phyloP scores from a whole-genome alignment of 2,329 filamentous ascomycete species.

The Alternaria incomplexa region DNA sequence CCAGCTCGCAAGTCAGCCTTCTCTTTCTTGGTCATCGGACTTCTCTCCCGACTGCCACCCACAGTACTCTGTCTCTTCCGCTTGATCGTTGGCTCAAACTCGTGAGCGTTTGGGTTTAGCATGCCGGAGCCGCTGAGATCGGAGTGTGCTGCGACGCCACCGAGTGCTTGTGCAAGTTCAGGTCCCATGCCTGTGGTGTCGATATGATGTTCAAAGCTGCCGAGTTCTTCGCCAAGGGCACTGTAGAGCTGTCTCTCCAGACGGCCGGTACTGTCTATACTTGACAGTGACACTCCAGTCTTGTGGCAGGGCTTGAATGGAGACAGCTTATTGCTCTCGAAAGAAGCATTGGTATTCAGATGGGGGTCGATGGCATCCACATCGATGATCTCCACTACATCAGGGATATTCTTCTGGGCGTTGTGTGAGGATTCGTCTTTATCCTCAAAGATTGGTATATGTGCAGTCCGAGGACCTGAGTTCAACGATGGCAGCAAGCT shows the following conservation, averaged over 20 bases:
- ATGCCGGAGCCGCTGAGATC: constrained; percentile 2
- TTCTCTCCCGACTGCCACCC: constrained; percentile 23
- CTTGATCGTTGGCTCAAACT: constrained; percentile 29
- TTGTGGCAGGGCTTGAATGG: constrained; percentile 30
- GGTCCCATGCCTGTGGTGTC: constrained; percentile 16
- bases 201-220: constrained; percentile 26
- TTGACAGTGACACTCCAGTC: constrained; percentile 25
- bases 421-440: constrained; percentile 2
- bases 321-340: constrained; percentile 14
- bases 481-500: constrained; percentile 4
- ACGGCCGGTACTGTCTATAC: constrained; percentile 36
- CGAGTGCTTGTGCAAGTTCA: constrained; percentile 18
- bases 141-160: neutral
- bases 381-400: constrained; percentile 29
- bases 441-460: neutral
- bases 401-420: neutral
- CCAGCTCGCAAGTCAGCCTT: constrained; percentile 8
- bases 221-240: constrained; percentile 41
- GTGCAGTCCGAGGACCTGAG: neutral
- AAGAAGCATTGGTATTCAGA: neutral
- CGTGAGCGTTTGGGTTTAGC: constrained; percentile 6
- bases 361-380: constrained; percentile 27
- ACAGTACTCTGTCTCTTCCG: constrained; percentile 37
- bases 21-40: constrained; percentile 35
- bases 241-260: constrained; percentile 38